These are phyloP conservation scores for Arthrinium puccinioides DNA, from an alignment of 2,329 filamentous ascomycete genomes.

Conservation along the genomic window DNA sequence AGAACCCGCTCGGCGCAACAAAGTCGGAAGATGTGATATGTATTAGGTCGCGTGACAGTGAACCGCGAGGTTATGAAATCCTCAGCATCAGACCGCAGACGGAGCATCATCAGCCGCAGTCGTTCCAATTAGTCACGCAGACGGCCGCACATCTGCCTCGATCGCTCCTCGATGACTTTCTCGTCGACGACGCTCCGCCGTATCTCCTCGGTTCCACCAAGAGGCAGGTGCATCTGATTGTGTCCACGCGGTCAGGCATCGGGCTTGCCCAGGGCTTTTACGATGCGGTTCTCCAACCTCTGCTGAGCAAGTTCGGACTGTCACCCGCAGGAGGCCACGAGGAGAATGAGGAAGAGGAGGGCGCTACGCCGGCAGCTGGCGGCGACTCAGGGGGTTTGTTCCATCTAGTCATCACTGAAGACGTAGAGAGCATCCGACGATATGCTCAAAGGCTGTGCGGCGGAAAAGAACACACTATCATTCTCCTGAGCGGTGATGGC, in stretches of 20 bases:
- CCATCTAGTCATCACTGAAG: constrained; percentile 54
- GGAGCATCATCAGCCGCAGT: constrained; percentile 12
- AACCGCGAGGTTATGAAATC: constrained; percentile 25
- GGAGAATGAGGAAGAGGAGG: background rate
- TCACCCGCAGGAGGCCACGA: constrained; percentile 9
- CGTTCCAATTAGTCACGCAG: constrained; percentile 21
- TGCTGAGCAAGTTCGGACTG: constrained; percentile 42
- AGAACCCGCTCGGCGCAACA: constrained; percentile 6
- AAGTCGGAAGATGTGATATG: constrained; percentile 24
- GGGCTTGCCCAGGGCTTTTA: constrained; percentile 51
- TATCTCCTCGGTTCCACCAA: constrained; percentile 20
- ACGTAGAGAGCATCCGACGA: constrained; percentile 54
- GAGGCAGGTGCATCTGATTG: constrained; percentile 50
- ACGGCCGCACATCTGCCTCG: constrained; percentile 26
- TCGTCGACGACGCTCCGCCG: constrained; percentile 29
- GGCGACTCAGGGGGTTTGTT: too few species aligned
- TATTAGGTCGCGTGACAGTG: constrained; percentile 12
- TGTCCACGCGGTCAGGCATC: constrained; percentile 61
- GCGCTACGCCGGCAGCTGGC: too few species aligned
- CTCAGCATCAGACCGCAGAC: constrained; percentile 29
- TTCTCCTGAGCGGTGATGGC: constrained; percentile 83
- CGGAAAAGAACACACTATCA: constrained; percentile 45
- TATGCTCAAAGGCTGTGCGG: constrained; percentile 42
- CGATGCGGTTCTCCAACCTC: constrained; percentile 43
- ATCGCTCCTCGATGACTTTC: constrained; percentile 26